phyloP scores from a whole-genome alignment of 768 basidiomycete species.

The Boletales sp. region DNA sequence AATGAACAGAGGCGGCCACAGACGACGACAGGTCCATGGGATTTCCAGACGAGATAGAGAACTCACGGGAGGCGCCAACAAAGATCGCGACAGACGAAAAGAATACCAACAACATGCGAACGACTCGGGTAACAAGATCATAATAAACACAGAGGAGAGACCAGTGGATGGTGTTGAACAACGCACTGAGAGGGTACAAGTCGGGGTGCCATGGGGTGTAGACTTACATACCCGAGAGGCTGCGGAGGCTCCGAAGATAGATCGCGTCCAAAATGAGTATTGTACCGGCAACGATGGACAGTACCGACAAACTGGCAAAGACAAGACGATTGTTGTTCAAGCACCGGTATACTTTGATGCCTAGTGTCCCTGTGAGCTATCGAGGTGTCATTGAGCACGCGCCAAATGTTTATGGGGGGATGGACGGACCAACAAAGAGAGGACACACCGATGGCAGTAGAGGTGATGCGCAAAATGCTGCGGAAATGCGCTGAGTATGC shows the following conservation, averaged over 20 bases:
- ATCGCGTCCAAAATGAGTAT: conserved; percentile 43
- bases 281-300: conserved; percentile 41
- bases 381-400: background rate
- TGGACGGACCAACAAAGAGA: conserved; percentile 39
- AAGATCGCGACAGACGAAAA: background rate
- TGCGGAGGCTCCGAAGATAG: conserved; percentile 36
- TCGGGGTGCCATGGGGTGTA: background rate
- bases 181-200: conserved; percentile 35
- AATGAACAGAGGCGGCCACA: conserved; percentile 51
- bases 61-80: conserved; percentile 35
- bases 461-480: conserved; percentile 39
- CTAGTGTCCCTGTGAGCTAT: conserved; percentile 61
- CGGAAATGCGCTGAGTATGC: background rate
- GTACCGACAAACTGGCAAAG: conserved; percentile 37
- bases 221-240: conserved; percentile 43
- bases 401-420: too few relatives aligned
- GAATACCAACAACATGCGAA: conserved; percentile 52
- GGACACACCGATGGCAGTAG: conserved; percentile 34
- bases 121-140: conserved; percentile 50
- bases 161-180: conserved; percentile 38
- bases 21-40: conserved; percentile 45
- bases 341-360: conserved; percentile 65
- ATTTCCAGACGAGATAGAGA: conserved; percentile 52
- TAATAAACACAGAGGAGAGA: conserved; percentile 39
- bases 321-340: conserved; percentile 58